Conservation (phyloP, 2,329 filamentous ascomycete genomes). For the Emydomyces testavorans region DNA sequence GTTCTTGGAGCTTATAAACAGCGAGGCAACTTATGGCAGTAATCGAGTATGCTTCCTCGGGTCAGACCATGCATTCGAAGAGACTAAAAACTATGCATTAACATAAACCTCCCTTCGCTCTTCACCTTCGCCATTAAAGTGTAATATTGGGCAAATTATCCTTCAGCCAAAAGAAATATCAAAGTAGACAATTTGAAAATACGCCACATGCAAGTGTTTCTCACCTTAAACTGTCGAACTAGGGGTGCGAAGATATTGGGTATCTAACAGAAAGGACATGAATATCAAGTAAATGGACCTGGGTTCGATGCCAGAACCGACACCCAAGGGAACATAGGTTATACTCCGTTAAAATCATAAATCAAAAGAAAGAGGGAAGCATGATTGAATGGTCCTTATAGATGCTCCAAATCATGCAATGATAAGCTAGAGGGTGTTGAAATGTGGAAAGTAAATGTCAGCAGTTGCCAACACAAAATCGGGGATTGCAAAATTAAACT, state of each 20-base stretch:
- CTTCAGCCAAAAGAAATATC: not conserved
- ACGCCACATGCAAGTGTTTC: not conserved
- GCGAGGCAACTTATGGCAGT: no score
- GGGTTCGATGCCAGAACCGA: not conserved
- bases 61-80: no score
- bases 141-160: no score
- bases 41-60: no score
- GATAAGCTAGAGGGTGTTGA: not conserved
- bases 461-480: not conserved
- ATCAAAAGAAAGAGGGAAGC: no score
- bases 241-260: constrained; percentile 7
- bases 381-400: not conserved
- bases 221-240: not conserved
- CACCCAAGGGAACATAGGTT: no score
- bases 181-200: not conserved
- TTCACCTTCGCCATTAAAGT: no score
- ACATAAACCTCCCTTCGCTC: not conserved
- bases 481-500: constrained; percentile 7
- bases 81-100: no score
- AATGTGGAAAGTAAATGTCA: not conserved
- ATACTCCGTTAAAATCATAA: no score
- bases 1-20: no score
- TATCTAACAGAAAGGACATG: constrained; percentile 2
- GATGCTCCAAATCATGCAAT: not conserved
- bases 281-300: not conserved